Evolutionary conservation across 441 rosid genomes (phyloP).

Genomic region (Populus hybrid): DNA sequence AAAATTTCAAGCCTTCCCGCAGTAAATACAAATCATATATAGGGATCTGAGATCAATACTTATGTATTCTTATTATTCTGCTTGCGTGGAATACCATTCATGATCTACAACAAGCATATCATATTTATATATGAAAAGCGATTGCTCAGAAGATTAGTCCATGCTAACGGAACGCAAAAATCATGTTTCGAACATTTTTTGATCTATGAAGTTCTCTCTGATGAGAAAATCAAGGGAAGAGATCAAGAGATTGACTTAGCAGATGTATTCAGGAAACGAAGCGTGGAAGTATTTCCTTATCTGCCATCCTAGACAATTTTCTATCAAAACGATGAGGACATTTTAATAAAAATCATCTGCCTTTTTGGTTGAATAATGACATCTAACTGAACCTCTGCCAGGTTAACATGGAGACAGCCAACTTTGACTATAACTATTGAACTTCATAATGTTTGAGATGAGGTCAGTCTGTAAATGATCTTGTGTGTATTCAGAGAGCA

Average conservation of each 20-base stretch:
- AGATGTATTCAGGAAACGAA: background rate
- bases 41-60: slow-evolving; percentile 7
- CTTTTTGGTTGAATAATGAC: slow-evolving; percentile 9
- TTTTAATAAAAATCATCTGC: background rate
- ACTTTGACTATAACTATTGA: background rate
- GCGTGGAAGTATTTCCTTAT: background rate
- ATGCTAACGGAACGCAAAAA: background rate
- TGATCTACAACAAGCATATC: background rate
- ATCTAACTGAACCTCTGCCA: background rate
- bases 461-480: background rate
- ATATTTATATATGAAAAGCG: background rate
- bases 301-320: background rate
- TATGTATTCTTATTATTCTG: background rate
- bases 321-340: background rate
- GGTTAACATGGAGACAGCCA: background rate
- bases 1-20: slow-evolving; percentile 5
- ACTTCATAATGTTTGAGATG: background rate
- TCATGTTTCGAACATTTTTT: too few relatives aligned
- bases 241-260: background rate
- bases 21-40: slow-evolving; percentile 26
- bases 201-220: background rate
- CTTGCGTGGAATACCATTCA: background rate
- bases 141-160: background rate
- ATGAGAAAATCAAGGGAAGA: background rate
- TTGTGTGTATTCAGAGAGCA: background rate